Conservation (phyloP, 2,329 filamentous ascomycete genomes). For the Colletotrichum aenigma region DNA sequence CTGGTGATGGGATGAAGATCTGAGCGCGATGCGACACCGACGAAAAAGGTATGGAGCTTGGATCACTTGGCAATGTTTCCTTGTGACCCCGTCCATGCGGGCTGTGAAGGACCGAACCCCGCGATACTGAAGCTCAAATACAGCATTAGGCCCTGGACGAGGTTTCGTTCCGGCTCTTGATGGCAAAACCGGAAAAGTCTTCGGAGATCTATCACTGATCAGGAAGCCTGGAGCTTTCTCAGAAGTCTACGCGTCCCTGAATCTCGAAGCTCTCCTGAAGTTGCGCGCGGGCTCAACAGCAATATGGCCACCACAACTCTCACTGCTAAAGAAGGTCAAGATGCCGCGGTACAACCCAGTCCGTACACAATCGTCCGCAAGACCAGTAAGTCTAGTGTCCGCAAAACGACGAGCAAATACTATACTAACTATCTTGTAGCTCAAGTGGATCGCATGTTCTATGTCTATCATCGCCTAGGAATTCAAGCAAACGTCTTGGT, state of each 20-base stretch:
- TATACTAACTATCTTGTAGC: too few species aligned
- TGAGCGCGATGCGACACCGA: background rate
- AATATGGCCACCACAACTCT: background rate
- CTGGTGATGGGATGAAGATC: background rate
- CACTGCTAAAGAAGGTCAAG: background rate
- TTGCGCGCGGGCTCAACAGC: background rate
- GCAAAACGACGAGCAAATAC: background rate
- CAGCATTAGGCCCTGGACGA: background rate
- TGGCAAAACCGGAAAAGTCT: background rate
- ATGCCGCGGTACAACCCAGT: background rate
- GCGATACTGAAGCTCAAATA: background rate
- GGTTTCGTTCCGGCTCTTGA: rapidly evolving
- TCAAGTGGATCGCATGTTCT: slow-evolving; percentile 22
- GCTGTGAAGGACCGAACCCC: background rate
- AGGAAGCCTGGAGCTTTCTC: background rate
- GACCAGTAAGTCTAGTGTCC: background rate
- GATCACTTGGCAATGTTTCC: background rate
- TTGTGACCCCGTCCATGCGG: background rate
- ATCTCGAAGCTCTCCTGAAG: background rate
- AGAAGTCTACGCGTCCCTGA: background rate
- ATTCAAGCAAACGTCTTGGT: slow-evolving; percentile 27
- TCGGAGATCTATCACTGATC: background rate
- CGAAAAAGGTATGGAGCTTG: background rate
- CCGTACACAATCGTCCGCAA: background rate
- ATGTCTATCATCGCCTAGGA: slow-evolving; percentile 23